Conservation (phyloP, 495 filamentous ascomycete genomes). For the Ramalina intermedia region DNA sequence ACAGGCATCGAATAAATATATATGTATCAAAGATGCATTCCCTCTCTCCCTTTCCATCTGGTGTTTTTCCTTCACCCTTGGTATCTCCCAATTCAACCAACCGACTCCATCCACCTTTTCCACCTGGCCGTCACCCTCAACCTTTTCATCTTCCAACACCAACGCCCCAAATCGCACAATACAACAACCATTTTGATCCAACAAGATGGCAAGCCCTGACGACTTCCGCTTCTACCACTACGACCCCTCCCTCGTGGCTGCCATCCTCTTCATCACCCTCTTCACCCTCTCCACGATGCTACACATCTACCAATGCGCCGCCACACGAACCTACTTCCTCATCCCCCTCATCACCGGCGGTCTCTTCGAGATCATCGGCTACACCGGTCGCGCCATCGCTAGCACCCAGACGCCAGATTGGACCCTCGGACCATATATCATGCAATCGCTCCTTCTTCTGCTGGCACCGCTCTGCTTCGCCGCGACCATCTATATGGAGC, state of each 20-base stretch:
- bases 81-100: no score
- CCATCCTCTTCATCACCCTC: constrained; percentile 29
- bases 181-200: background rate
- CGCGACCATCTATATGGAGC: constrained; percentile 19
- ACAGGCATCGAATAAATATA: no score
- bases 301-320: constrained; percentile 35
- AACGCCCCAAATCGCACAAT: background rate
- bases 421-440: constrained; percentile 17
- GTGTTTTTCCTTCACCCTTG: no score
- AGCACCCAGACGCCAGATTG: background rate
- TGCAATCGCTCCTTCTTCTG: constrained; percentile 26
- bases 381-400: constrained; percentile 5
- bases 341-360: constrained; percentile 43
- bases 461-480: constrained; percentile 18
- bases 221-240: constrained; percentile 18
- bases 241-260: constrained; percentile 31
- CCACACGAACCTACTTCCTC: constrained; percentile 43
- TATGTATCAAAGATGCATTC: no score
- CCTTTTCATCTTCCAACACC: no score
- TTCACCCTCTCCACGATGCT: constrained; percentile 32
- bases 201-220: background rate
- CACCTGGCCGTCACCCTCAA: no score
- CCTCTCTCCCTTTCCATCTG: no score
- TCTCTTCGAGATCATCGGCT: constrained; percentile 10
- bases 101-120: no score